Percentiles rank a stretch among this genome's conserved stretches.
phyloP scores from a whole-genome alignment of 2,329 filamentous ascomycete genomes.

The Eutypella sp. region DNA sequence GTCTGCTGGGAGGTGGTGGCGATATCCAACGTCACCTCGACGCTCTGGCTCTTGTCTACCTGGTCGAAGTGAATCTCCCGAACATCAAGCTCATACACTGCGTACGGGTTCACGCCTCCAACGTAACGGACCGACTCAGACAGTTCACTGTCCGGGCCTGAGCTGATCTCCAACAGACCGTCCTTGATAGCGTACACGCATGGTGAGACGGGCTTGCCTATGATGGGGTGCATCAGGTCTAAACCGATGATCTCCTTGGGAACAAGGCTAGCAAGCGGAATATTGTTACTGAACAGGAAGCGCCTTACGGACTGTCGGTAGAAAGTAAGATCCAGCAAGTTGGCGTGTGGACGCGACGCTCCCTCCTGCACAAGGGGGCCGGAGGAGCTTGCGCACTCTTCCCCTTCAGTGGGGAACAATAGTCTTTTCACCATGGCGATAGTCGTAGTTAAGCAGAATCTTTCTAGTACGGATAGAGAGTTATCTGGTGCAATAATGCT shows the following conservation, averaged over 20 bases:
- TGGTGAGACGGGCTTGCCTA: not conserved
- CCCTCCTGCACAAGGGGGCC: not conserved
- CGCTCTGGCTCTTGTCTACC: not conserved
- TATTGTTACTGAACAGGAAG: slow-evolving; percentile 3
- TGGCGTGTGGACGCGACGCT: slow-evolving; percentile 3
- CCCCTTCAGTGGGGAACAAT: not conserved
- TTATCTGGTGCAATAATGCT: no score
- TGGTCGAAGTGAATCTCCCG: not conserved
- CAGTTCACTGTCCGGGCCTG: not conserved
- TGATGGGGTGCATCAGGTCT: slow-evolving; percentile 1
- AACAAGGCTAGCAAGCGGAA: not conserved
- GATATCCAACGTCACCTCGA: not conserved
- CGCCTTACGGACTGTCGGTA: slow-evolving; percentile 2
- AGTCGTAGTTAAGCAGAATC: not conserved
- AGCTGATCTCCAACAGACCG: not conserved
- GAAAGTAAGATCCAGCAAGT: slow-evolving; percentile 6
- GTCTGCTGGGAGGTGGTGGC: not conserved
- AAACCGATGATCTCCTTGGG: not conserved
- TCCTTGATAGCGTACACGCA: not conserved
- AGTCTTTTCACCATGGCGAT: not conserved
- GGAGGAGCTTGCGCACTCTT: not conserved
- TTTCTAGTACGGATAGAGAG: no score
- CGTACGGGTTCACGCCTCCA: slow-evolving; percentile 1
- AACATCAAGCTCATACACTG: slow-evolving; percentile 1
- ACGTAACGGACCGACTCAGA: not conserved